Evolutionary conservation across 306 rosid genomes (phyloP).

Genomic region (Psophocarpus tetragonolobus): DNA sequence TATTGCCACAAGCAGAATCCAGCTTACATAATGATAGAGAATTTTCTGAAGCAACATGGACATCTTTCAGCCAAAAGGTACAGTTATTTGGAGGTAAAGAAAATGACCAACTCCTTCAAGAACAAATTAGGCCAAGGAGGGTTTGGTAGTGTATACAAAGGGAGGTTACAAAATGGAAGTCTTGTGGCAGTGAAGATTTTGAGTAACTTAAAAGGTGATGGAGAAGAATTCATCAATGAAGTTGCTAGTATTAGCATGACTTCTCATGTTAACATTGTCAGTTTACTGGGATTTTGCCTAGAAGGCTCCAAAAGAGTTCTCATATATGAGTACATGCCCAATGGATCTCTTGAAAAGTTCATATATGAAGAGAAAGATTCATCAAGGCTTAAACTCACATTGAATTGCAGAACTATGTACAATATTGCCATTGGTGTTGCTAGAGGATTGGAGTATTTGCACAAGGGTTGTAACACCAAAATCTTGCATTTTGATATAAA

Average conservation of each 20-base stretch:
- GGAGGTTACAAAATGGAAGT: conserved; percentile 13
- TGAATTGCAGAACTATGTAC: conserved; percentile 27
- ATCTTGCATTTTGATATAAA: conserved; percentile 42
- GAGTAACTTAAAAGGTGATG: conserved; percentile 18
- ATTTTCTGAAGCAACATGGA: conserved; percentile 24
- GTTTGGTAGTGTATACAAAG: conserved; percentile 43
- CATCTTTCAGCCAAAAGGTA: conserved; percentile 36
- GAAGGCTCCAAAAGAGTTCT: conserved; percentile 34
- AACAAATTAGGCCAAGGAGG: conserved; percentile 44
- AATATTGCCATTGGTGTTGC: conserved; percentile 13
- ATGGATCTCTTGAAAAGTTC: conserved; percentile 13
- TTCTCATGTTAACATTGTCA: conserved; percentile 40
- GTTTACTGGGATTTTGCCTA: conserved; percentile 30
- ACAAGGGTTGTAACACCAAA: conserved; percentile 26
- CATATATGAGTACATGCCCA: conserved; percentile 33
- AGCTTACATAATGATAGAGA: conserved; percentile 23
- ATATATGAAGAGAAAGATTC: background rate
- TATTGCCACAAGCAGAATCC: background rate
- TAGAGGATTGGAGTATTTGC: conserved; percentile 13
- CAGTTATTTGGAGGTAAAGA: conserved; percentile 34
- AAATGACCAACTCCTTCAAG: conserved; percentile 36
- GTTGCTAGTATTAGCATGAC: conserved; percentile 35
- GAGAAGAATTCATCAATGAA: conserved; percentile 37
- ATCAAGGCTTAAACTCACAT: background rate
- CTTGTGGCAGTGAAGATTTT: conserved; percentile 41